Evolutionary conservation across 352 stramenopile species (phyloP).

Genomic region (Chrysophaeum taylorii): DNA sequence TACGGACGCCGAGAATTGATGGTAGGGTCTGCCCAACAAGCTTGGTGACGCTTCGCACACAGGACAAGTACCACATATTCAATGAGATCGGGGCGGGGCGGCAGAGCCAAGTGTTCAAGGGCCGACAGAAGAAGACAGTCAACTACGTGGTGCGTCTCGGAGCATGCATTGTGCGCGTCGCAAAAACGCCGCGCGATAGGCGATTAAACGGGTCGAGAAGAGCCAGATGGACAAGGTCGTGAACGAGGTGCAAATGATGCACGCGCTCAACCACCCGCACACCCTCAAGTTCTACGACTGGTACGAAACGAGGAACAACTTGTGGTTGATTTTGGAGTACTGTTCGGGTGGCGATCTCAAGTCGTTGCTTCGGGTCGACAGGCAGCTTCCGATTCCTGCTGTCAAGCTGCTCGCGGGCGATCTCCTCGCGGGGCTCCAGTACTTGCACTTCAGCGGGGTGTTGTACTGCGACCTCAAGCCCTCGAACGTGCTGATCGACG

Average conservation of each 20-base stretch:
- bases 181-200: no score
- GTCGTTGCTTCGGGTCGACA: constrained; percentile 23
- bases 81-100: constrained; percentile 74
- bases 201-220: constrained; percentile 80
- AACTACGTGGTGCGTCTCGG: no score
- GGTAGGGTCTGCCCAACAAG: no score
- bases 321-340: constrained; percentile 86
- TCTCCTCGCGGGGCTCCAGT: constrained; percentile 48
- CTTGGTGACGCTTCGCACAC: no score
- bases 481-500: constrained; percentile 76
- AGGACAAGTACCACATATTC: constrained; percentile 88
- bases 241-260: constrained; percentile 55
- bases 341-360: constrained; percentile 59
- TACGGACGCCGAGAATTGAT: no score
- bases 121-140: constrained; percentile 71
- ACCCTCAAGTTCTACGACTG: constrained; percentile 83
- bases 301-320: constrained; percentile 87
- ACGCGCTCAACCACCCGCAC: constrained; percentile 65
- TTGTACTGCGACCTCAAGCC: constrained; percentile 79
- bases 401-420: constrained; percentile 52
- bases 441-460: constrained; percentile 69
- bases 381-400: constrained; percentile 53
- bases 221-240: constrained; percentile 73
- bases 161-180: no score
- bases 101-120: constrained; percentile 79